These are phyloP conservation scores for Verticillium albo-atrum DNA, from an alignment of 2,329 filamentous ascomycete species.

Conservation along the genomic window DNA sequence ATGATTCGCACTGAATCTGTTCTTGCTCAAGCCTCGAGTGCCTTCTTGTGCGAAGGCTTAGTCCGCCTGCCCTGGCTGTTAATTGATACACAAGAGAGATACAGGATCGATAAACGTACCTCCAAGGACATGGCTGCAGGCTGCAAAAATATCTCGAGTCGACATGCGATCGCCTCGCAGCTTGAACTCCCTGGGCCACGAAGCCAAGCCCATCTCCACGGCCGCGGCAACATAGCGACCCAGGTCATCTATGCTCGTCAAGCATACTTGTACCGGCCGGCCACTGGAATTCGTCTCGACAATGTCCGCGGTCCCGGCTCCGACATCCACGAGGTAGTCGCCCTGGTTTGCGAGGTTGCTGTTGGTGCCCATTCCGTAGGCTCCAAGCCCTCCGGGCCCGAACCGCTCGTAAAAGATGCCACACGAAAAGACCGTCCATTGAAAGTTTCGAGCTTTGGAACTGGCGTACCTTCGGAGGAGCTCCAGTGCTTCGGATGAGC, in stretches of 20 bases:
- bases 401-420: conserved; percentile 75
- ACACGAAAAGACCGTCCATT: conserved; percentile 68
- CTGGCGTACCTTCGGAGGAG: conserved; percentile 50
- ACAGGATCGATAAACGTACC: conserved; percentile 25
- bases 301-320: conserved; percentile 52
- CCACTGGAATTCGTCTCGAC: conserved; percentile 49
- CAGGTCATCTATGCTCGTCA: conserved; percentile 68
- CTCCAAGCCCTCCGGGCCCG: conserved; percentile 59
- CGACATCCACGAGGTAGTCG: conserved; percentile 62
- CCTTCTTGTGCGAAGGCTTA: conserved; percentile 31
- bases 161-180: conserved; percentile 65
- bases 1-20: conserved; percentile 26
- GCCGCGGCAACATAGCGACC: conserved; percentile 68
- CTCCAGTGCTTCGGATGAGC: conserved; percentile 50
- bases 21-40: conserved; percentile 28
- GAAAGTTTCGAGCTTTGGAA: conserved; percentile 46
- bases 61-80: conserved; percentile 25
- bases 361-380: conserved; percentile 53
- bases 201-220: conserved; percentile 52
- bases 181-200: conserved; percentile 65
- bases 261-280: conserved; percentile 50
- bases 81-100: neutral
- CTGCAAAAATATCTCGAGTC: conserved; percentile 52
- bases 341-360: conserved; percentile 52
- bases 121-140: conserved; percentile 45